Evolutionary conservation across 2,329 filamentous ascomycete species (phyloP).

Genomic region (Xylaria multiplex): DNA sequence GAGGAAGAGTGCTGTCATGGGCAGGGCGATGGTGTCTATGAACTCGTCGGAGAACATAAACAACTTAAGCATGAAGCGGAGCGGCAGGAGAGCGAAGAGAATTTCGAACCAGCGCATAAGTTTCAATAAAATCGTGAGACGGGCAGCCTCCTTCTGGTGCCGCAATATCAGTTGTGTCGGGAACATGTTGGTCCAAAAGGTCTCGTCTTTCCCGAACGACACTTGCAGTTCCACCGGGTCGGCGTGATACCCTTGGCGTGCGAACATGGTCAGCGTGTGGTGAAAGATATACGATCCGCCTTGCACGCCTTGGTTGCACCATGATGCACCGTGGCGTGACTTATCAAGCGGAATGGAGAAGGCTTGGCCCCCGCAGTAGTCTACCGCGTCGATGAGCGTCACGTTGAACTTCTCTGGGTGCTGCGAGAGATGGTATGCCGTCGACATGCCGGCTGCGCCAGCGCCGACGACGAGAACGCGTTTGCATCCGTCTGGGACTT

Average conservation of each 20-base stretch:
- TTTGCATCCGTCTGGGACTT: slow-evolving; percentile 44
- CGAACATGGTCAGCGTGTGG: slow-evolving; percentile 68
- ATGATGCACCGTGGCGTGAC: slow-evolving; percentile 66
- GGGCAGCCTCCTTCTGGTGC: slow-evolving; percentile 60
- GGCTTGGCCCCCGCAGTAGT: slow-evolving; percentile 70
- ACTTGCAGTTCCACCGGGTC: slow-evolving; percentile 66
- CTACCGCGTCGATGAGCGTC: slow-evolving; percentile 65
- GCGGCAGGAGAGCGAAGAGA: slow-evolving; percentile 62
- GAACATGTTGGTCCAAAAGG: slow-evolving; percentile 68
- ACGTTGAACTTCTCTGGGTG: slow-evolving; percentile 69
- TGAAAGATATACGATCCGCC: slow-evolving; percentile 68
- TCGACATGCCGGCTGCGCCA: slow-evolving; percentile 61
- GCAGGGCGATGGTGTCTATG: slow-evolving; percentile 46
- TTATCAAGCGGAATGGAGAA: slow-evolving; percentile 70
- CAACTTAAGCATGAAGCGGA: slow-evolving; percentile 46
- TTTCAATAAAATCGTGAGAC: slow-evolving; percentile 60
- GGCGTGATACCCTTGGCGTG: slow-evolving; percentile 63
- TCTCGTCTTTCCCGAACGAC: slow-evolving; percentile 65
- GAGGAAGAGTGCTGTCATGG: slow-evolving; percentile 53
- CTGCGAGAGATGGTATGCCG: slow-evolving; percentile 67
- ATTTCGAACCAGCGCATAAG: slow-evolving; percentile 63
- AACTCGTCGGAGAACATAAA: slow-evolving; percentile 50
- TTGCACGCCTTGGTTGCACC: slow-evolving; percentile 71
- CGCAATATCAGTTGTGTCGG: slow-evolving; percentile 61
- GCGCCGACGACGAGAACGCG: slow-evolving; percentile 55